Base-by-base conservation (phyloP, 805 yeast species). In the Lipomyces spencermartinsiae region DNA sequence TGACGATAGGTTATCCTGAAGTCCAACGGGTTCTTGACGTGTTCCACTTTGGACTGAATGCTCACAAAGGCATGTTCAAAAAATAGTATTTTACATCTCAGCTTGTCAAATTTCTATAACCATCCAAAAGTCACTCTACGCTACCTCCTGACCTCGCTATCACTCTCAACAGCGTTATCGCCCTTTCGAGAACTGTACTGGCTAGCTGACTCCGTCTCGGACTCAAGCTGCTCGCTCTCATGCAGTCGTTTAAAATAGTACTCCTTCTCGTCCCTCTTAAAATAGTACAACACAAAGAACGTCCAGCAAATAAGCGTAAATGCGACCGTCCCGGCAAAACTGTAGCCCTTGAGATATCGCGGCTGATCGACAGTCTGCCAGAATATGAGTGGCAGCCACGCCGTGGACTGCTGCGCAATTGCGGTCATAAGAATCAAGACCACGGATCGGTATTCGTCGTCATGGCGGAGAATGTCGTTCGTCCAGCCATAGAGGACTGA, bases 401-500 rank as follows among this genome's bases (percentile, higher is more conserved):
- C 86, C 25, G 85, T 82, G 22, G 86, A 81, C 3, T 85, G 80
- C 73, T 85, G 87, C 4, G 89, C 87, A 58, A 86, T 72, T 55
- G 77, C 76, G 74, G 85, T 85, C 84, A 85, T 82, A 19, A 80
- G 73, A 35, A 85, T 85, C 69, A 86, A 78, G 53, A 83, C 80
- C 33, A 85, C 81, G 3, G 88, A 84, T 69, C 89, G 78, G 62
- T 83, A 82, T 69, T 85, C 83, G 5, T 85, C 81, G 71, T 86
- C 86, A 56, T 83, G 80, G 59, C 89, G 80, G 64, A 86, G 83
- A 54, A 86, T 85, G 75, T 85, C 88, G 71, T 85, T 85, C 63
- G 83, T 83, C 88, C 88, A 86, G 19, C 86, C 81, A 74, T 86
- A 87, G n/a, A 86, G 75, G 0, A 84, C 86, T 0, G 89, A 86